Base-by-base conservation (phyloP, 192 early-diverging fungal species). In the Backusella morwellensis region DNA sequence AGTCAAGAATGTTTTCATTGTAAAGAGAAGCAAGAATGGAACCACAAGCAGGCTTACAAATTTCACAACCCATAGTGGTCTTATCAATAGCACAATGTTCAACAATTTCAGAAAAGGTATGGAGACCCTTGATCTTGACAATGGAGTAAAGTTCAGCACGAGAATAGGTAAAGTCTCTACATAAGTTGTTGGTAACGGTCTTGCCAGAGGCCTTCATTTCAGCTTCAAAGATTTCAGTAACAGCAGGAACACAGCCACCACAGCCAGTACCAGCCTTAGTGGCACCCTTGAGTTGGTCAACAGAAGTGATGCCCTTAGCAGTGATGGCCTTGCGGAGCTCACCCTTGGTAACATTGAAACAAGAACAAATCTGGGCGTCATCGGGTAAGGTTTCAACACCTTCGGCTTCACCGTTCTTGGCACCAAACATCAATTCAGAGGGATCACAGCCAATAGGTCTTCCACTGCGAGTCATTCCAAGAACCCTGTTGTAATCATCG, bases 301-400 rank as follows among this genome's bases (percentile, higher is more conserved):
- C 66, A 47, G 59, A 68, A n/a, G 29, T 26, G 34, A 74, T 54
- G 19, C 75, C 35, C 34, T 69, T 6, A 85, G 84, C 59, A 88
- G 89, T 15, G 88, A 92, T 73, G n/a, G 84, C 69, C n/a, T 77
- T 42, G 40, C 78, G 78, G 35, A 92, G 84, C 36, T 88, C 80
- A 29, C 85, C 88, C 77, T 92, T 92, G 50, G 87, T 87, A 34
- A 92, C 80, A 75, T 92, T 92, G 82, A 91, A 92, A 75, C 91
- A 92, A 35, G 91, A 93, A 77, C 91, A 92, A 42, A 92, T 83
- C 47, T 93, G 91, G 2, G 91, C 82, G 23, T 92, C 91, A 59
- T 93, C 90, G 44, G 87, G 85, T n/a, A 93, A 72, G 35, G 91
- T 87, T 11, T 80, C 74, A n/a, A 76, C 85, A 15, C 83, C 87